Percentiles rank a stretch among this genome's conserved stretches.
These are phyloP conservation scores for Colletotrichum trifolii DNA, from an alignment of 2,329 filamentous ascomycete species.

Conservation along the genomic window DNA sequence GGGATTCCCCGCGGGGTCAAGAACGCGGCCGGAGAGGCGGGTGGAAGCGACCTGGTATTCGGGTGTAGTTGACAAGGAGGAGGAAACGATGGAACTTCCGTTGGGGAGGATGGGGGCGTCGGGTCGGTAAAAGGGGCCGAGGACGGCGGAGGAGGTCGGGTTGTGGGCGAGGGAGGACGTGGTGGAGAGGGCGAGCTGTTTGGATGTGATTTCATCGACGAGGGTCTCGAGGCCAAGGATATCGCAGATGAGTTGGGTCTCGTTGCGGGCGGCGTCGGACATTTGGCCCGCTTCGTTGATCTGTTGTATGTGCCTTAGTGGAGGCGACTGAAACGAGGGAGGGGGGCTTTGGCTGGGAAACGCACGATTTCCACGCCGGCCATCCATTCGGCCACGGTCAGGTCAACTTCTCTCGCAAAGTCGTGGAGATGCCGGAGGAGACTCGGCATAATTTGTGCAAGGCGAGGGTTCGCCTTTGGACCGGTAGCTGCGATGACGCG, in stretches of 20 bases:
- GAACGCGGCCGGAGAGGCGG: slow-evolving; percentile 67
- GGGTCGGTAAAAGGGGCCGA: slow-evolving; percentile 77
- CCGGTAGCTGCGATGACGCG: slow-evolving; percentile 73
- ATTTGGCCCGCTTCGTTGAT: slow-evolving; percentile 75
- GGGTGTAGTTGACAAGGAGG: slow-evolving; percentile 41
- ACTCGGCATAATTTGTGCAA: slow-evolving; percentile 66
- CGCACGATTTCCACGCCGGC: slow-evolving; percentile 67
- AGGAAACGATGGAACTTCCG: slow-evolving; percentile 66
- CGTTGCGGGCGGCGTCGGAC: slow-evolving; percentile 71
- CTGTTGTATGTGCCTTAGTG: slow-evolving; percentile 42
- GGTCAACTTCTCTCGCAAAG: slow-evolving; percentile 73
- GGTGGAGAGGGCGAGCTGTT: slow-evolving; percentile 54
- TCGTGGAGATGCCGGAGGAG: slow-evolving; percentile 74
- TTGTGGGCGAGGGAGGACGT: slow-evolving; percentile 50
- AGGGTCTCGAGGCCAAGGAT: slow-evolving; percentile 73
- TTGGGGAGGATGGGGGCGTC: slow-evolving; percentile 69
- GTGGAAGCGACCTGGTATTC: slow-evolving; percentile 57
- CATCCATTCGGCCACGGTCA: slow-evolving; percentile 76
- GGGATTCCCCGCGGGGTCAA: slow-evolving; percentile 64
- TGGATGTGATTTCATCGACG: slow-evolving; percentile 74
- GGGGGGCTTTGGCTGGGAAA: not conserved
- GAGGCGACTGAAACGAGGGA: not conserved
- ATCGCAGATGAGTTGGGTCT: slow-evolving; percentile 75
- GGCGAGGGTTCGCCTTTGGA: slow-evolving; percentile 68
- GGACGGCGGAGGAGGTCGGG: slow-evolving; percentile 71